phyloP scores from a whole-genome alignment of 257 asterid species.

The Ilex aquifolium region DNA sequence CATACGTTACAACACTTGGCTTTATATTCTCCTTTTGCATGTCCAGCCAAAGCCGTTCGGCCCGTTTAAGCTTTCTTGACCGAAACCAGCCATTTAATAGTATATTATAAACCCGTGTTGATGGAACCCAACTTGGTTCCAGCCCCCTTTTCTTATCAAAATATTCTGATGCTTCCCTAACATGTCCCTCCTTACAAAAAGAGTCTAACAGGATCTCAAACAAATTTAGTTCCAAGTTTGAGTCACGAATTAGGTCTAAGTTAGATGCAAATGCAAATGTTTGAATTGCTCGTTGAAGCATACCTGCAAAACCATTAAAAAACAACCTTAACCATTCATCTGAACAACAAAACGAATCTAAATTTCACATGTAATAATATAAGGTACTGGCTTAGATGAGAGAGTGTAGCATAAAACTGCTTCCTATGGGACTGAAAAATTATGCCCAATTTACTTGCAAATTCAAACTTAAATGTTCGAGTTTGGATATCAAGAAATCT shows the following conservation, averaged over 20 bases:
- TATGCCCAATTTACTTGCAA: background rate
- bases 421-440: background rate
- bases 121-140: constrained; percentile 50
- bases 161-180: constrained; percentile 58
- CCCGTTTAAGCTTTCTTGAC: constrained; percentile 49
- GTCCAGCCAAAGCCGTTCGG: constrained; percentile 54
- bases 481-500: background rate
- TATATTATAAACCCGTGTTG: constrained; percentile 54
- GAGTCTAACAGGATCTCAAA: constrained; percentile 69
- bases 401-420: too few species aligned
- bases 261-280: constrained; percentile 51
- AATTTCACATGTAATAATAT: too few species aligned
- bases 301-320: constrained; percentile 36
- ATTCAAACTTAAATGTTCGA: background rate
- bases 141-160: constrained; percentile 32
- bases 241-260: constrained; percentile 33
- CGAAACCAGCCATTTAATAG: constrained; percentile 77
- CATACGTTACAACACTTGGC: constrained; percentile 70
- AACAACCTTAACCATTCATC: constrained; percentile 4
- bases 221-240: constrained; percentile 30
- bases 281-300: constrained; percentile 52
- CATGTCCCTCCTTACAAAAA: constrained; percentile 74
- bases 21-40: constrained; percentile 52
- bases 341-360: background rate
- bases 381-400: background rate